Evolutionary conservation across 345 rosid genomes (phyloP), one percentile per base, ranked within the genome.

Genomic region (Rhodamnia argentea): DNA sequence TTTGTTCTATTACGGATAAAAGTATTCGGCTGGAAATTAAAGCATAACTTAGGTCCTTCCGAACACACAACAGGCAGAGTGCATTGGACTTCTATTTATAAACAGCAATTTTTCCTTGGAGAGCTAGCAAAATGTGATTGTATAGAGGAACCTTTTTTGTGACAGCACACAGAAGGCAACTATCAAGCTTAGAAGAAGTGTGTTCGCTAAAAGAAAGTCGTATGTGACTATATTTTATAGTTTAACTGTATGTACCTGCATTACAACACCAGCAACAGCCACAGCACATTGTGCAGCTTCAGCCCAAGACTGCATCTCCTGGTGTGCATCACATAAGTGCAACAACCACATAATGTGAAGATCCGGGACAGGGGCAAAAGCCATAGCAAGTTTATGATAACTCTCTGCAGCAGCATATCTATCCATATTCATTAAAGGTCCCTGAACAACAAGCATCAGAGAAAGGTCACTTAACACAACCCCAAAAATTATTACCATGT

Each of bases 291-390:
- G 94, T 24, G 99, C 99, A 87, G 99, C 98, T 92, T 97, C 99
- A 88, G 99, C 99, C 93, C 94, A 97, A 70, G 99, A 96, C 90
- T 96, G 99, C 99, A 97, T 97, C 93, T 97, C 99, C 92, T 97
- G 99, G 92, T 96, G 99, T 3, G 99, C 99, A 91, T 97, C 99
- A 87, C 99, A 97, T 81, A 97, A 90, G 93, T 97, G 99, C 87
- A 97, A 89, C 88, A 97, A 93, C 99, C 99, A 97, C 99, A 97
- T 97, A 83, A 97, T 96, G 90, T 97, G 99, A 91, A 97, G 99
- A 91, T 97, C 99, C 1, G 99, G 99, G 87, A 97, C 99, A 86
- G 99, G 96, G 75, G 99, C 94, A 94, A 97, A 97, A 83, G 99
- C 99, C 96, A 97, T 95, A 85, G 98, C 99, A 89, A 97, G 98